A percentile compares a stretch with the other conserved stretches of the same genome.
Conservation (phyloP, 495 filamentous ascomycete species). For the Astrothelium subdiscretum region DNA sequence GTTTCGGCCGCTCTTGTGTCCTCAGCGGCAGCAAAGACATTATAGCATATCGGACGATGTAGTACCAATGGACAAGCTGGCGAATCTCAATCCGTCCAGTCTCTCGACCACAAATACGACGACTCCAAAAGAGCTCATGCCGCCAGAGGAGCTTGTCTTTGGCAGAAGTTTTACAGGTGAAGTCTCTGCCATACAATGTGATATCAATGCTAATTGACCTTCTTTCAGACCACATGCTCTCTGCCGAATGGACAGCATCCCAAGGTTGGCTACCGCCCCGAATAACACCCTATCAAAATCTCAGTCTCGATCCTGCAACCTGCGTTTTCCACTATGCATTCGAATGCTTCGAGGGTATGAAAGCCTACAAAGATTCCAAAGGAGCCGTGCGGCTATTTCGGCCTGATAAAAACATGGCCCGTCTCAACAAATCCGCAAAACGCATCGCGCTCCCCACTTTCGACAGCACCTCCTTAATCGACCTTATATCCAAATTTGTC, state of each 20-base stretch:
- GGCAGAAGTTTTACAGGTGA: conserved; percentile 78
- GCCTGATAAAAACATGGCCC: conserved; percentile 92
- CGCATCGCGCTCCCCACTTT: conserved; percentile 88
- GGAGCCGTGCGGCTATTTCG: conserved; percentile 77
- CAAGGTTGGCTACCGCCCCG: conserved; percentile 69
- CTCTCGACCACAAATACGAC: conserved; percentile 61
- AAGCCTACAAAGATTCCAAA: conserved; percentile 77
- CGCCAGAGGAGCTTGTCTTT: conserved; percentile 73
- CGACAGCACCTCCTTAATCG: conserved; percentile 54
- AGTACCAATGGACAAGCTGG: conserved; percentile 25
- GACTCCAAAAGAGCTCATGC: conserved; percentile 59
- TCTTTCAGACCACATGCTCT: conserved; percentile 82
- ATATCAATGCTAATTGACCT: conserved; percentile 9
- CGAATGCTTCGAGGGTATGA: conserved; percentile 96
- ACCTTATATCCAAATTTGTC: conserved; percentile 68
- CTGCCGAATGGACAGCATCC: conserved; percentile 78
- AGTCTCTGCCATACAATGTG: not conserved
- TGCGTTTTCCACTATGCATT: conserved; percentile 99
- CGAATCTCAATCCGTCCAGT: conserved; percentile 62
- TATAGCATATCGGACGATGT: conserved; percentile 26
- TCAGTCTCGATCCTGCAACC: conserved; percentile 86
- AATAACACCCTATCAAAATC: conserved; percentile 91
- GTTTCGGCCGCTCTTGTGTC: not conserved
- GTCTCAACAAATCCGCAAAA: conserved; percentile 76
- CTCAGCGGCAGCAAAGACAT: conserved; percentile 21